These are phyloP conservation scores for Penicillium macrosclerotiorum DNA, from an alignment of 495 filamentous ascomycete species.

Conservation along the genomic window DNA sequence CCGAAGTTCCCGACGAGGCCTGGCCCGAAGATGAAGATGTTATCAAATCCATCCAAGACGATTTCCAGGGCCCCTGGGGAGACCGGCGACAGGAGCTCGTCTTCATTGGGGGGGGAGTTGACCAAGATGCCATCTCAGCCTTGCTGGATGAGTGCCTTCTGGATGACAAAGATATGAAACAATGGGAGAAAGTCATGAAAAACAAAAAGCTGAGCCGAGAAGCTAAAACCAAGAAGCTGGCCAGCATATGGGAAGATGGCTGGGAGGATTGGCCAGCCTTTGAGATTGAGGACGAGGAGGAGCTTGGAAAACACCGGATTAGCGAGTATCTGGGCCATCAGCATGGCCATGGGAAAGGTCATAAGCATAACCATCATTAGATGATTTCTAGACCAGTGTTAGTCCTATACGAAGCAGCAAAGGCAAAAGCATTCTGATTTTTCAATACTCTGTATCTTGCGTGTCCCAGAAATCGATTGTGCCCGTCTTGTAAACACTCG, in stretches of 20 bases:
- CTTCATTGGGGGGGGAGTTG: constrained; percentile 56
- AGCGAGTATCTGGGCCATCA: constrained; percentile 35
- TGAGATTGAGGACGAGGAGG: constrained; percentile 39
- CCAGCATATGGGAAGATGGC: constrained; percentile 51
- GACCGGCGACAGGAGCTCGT: constrained; percentile 60
- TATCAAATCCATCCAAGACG: constrained; percentile 37
- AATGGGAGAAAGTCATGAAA: constrained; percentile 51
- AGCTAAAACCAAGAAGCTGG: constrained; percentile 37
- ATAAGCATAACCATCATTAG: constrained; percentile 19
- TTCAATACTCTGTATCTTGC: no score
- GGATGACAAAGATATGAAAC: constrained; percentile 45
- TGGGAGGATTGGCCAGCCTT: constrained; percentile 53
- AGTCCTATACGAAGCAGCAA: not conserved
- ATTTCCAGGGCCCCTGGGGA: constrained; percentile 53
- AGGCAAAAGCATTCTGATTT: not conserved
- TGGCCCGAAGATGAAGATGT: constrained; percentile 48
- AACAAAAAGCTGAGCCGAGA: constrained; percentile 27
- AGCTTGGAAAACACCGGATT: constrained; percentile 25
- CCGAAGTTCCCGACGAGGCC: constrained; percentile 41
- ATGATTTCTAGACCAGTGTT: not conserved
- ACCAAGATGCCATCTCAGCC: constrained; percentile 35
- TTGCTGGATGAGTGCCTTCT: constrained; percentile 52
- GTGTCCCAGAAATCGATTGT: no score
- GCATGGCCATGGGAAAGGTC: constrained; percentile 44
- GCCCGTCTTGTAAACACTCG: no score